Evolutionary conservation across 805 yeast species (phyloP).

Genomic region (Komagataella kurtzmanii): DNA sequence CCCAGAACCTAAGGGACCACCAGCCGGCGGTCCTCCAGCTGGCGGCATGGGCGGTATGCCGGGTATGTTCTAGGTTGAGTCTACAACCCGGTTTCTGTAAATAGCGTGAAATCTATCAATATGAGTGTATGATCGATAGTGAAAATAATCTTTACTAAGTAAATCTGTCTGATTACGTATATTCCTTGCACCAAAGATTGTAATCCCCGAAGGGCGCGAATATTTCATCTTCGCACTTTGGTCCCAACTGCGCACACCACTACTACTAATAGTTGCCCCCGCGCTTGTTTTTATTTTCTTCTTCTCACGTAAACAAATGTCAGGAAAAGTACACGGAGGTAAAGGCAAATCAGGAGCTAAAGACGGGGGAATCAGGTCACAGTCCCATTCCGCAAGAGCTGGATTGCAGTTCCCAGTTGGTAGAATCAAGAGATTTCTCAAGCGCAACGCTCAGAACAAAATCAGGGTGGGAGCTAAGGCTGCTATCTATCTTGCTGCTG

Average conservation of each 20-base stretch:
- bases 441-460: constrained; percentile 71
- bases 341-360: constrained; percentile 89
- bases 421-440: constrained; percentile 93
- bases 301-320: constrained; percentile 32
- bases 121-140: neutral
- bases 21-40: constrained; percentile 42
- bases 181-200: neutral
- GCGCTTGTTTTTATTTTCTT: neutral
- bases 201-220: neutral
- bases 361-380: constrained; percentile 39
- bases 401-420: constrained; percentile 98
- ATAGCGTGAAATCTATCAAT: neutral
- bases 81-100: neutral
- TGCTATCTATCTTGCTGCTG: constrained; percentile 93
- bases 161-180: neutral
- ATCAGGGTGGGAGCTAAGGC: constrained; percentile 67
- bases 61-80: constrained; percentile 11
- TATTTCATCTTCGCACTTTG: neutral
- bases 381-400: constrained; percentile 88
- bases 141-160: neutral
- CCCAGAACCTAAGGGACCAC: constrained; percentile 59
- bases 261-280: neutral
- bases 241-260: neutral
- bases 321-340: constrained; percentile 85
- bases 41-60: constrained; percentile 60